Conservation (phyloP, 768 basidiomycete species). For the Tremella fuciformis region DNA sequence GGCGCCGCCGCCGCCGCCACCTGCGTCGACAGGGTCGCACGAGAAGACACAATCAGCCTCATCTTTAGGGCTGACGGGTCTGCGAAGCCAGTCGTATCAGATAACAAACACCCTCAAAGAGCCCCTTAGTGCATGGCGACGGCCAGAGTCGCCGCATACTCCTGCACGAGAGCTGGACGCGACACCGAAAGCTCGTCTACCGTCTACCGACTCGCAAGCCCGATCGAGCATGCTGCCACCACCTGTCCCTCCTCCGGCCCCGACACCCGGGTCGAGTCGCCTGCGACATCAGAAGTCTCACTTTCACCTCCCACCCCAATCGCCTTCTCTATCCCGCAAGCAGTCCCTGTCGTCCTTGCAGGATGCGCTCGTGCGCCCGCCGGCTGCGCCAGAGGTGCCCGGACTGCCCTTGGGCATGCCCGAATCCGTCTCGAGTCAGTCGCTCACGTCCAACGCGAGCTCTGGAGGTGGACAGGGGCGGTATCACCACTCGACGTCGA, state of each 20-base stretch:
- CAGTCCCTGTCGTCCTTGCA: slow-evolving; percentile 41
- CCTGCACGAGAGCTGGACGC: too few species aligned
- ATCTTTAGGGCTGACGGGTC: slow-evolving; percentile 8
- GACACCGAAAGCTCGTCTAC: slow-evolving; percentile 4
- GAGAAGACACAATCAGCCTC: too few species aligned
- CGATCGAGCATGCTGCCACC: slow-evolving; percentile 18
- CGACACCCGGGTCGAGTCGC: slow-evolving; percentile 23
- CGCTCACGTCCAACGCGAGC: slow-evolving; percentile 4
- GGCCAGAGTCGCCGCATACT: too few species aligned
- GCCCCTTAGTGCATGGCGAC: too few species aligned
- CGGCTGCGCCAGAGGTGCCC: too few species aligned
- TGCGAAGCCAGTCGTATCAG: slow-evolving; percentile 34
- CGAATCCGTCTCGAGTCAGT: slow-evolving; percentile 4
- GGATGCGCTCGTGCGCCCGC: slow-evolving; percentile 30
- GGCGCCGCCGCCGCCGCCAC: too few species aligned
- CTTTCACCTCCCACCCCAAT: slow-evolving; percentile 34
- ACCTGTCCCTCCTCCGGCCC: slow-evolving; percentile 10
- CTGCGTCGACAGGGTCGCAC: too few species aligned
- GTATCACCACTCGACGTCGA: slow-evolving; percentile 28
- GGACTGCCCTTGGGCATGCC: too few species aligned
- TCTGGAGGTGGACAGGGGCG: background rate
- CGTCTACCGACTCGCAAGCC: slow-evolving; percentile 4
- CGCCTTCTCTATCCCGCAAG: slow-evolving; percentile 35
- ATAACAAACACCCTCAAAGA: slow-evolving; percentile 13
- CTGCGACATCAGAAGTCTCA: slow-evolving; percentile 49